Percentiles rank a stretch among this genome's conserved stretches.
These are phyloP conservation scores for Tolypocladium ophioglossoides DNA, from an alignment of 2,329 filamentous ascomycete genomes.

Conservation along the genomic window DNA sequence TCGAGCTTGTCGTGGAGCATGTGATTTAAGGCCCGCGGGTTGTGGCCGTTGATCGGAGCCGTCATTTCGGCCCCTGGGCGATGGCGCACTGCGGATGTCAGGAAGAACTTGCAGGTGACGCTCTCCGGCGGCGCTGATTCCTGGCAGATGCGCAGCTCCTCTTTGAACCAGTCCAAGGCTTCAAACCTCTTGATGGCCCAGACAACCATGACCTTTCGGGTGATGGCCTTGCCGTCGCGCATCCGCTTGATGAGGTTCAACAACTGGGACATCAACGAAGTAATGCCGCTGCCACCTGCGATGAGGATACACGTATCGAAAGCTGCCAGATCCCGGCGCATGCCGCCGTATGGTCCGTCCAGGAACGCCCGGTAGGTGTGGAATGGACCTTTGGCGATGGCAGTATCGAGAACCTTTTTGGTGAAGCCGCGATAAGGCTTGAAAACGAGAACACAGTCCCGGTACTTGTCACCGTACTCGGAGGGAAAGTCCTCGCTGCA, in stretches of 20 bases:
- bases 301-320: constrained; percentile 93
- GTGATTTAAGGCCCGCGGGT: constrained; percentile 54
- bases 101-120: constrained; percentile 89
- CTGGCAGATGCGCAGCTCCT: constrained; percentile 84
- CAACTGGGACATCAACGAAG: constrained; percentile 82
- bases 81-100: constrained; percentile 55
- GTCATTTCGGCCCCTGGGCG: constrained; percentile 27
- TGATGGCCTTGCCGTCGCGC: constrained; percentile 88
- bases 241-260: constrained; percentile 94
- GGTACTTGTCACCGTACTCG: constrained; percentile 76
- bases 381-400: constrained; percentile 76
- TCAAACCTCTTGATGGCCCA: constrained; percentile 88
- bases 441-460: constrained; percentile 86
- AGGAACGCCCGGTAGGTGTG: constrained; percentile 88
- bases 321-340: constrained; percentile 78
- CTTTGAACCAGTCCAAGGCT: constrained; percentile 95
- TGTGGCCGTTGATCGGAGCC: constrained; percentile 28
- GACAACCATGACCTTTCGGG: constrained; percentile 81
- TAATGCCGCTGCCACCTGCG: constrained; percentile 89
- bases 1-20: constrained; percentile 80
- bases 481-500: constrained; percentile 92
- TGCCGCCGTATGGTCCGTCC: constrained; percentile 90
- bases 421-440: constrained; percentile 89
- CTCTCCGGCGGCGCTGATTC: constrained; percentile 81
- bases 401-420: constrained; percentile 68